Conservation (phyloP, 2,329 filamentous ascomycete species). For the Hymenoscyphus infarciens region DNA sequence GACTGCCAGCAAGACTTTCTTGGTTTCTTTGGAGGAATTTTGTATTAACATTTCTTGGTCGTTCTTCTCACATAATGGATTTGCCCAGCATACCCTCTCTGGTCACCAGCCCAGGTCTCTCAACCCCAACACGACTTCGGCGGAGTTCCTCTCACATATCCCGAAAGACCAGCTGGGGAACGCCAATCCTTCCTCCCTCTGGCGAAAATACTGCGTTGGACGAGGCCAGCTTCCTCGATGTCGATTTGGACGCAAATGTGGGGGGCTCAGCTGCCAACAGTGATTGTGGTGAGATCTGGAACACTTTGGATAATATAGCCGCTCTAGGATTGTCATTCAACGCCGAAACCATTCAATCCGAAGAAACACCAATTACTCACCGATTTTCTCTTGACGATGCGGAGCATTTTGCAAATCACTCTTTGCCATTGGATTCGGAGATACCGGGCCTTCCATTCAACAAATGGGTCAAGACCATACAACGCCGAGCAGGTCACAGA, state of each 20-base stretch:
- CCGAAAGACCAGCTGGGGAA: slow-evolving; percentile 40
- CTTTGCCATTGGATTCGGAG: slow-evolving; percentile 18
- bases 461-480: slow-evolving; percentile 70
- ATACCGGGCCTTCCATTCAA: slow-evolving; percentile 50
- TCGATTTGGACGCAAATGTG: slow-evolving; percentile 31
- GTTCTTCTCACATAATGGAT: slow-evolving; percentile 29
- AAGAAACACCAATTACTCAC: slow-evolving; percentile 13
- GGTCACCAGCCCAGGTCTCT: slow-evolving; percentile 16
- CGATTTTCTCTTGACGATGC: slow-evolving; percentile 31
- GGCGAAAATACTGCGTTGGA: slow-evolving; percentile 27
- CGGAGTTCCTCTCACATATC: slow-evolving; percentile 40
- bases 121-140: slow-evolving; percentile 32
- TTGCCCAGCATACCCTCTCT: slow-evolving; percentile 17
- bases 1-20: slow-evolving; percentile 30
- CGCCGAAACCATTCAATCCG: slow-evolving; percentile 30
- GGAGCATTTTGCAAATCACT: slow-evolving; percentile 17
- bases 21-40: slow-evolving; percentile 33
- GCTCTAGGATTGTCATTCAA: slow-evolving; percentile 40
- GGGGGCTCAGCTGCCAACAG: slow-evolving; percentile 24
- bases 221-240: slow-evolving; percentile 35
- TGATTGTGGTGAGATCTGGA: slow-evolving; percentile 36
- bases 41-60: slow-evolving; percentile 34
- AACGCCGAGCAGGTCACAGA: slow-evolving; percentile 51
- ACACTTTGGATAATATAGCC: slow-evolving; percentile 42
- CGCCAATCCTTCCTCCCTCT: slow-evolving; percentile 33